A percentile compares a stretch with the other conserved stretches of the same genome.
phyloP scores from a whole-genome alignment of 805 yeast genomes.

The Saturnispora dispora region DNA sequence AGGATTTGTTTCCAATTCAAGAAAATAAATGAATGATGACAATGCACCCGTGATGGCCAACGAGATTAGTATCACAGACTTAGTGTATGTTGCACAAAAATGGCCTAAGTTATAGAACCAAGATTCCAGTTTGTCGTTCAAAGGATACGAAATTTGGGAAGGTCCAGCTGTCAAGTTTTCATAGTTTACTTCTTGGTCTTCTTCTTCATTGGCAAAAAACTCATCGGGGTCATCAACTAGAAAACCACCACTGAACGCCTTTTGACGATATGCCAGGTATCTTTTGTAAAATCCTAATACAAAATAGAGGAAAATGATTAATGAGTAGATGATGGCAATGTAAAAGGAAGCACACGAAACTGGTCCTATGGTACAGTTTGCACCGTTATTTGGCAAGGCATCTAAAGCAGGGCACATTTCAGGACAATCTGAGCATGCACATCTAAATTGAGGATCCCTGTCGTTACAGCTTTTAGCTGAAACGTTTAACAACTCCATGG shows the following conservation, averaged over 20 bases:
- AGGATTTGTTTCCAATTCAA: slow-evolving; percentile 69
- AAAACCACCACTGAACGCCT: background rate
- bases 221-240: slow-evolving; percentile 11
- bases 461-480: slow-evolving; percentile 47
- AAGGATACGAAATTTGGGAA: slow-evolving; percentile 32
- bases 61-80: slow-evolving; percentile 37
- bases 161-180: slow-evolving; percentile 8
- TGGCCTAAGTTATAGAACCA: slow-evolving; percentile 44
- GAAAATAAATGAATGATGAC: slow-evolving; percentile 41
- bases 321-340: slow-evolving; percentile 41
- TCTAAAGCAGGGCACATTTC: slow-evolving; percentile 66
- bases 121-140: slow-evolving; percentile 41
- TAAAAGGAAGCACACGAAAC: slow-evolving; percentile 69
- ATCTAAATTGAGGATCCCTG: slow-evolving; percentile 43
- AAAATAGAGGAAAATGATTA: slow-evolving; percentile 3
- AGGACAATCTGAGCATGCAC: slow-evolving; percentile 90
- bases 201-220: background rate
- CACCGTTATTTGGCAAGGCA: slow-evolving; percentile 29
- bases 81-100: slow-evolving; percentile 56
- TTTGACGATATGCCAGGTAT: background rate
- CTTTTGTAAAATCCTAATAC: background rate
- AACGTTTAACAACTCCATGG: slow-evolving; percentile 19
- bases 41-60: slow-evolving; percentile 35
- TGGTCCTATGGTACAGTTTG: slow-evolving; percentile 37
- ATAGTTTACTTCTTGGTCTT: slow-evolving; percentile 1